Evolutionary conservation across 306 rosid genomes (phyloP).

Genomic region (Oxytropis ochrocephala): DNA sequence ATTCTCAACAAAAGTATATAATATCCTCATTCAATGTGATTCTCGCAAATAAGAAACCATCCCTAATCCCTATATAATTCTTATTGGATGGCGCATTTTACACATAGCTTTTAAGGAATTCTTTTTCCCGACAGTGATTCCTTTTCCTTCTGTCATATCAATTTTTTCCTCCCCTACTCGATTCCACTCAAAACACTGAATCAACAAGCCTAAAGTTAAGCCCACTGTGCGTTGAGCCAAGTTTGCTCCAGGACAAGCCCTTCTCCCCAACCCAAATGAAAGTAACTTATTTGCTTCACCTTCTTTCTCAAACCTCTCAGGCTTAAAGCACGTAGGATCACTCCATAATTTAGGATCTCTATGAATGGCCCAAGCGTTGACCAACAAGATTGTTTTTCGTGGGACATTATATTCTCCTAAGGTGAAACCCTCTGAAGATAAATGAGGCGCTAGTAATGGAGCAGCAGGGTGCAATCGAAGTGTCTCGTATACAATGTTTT

Average conservation of each 20-base stretch:
- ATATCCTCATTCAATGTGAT: too few relatives aligned
- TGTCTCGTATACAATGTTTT: slow-evolving; percentile 36
- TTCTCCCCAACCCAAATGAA: slow-evolving; percentile 46
- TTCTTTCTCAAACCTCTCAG: slow-evolving; percentile 38
- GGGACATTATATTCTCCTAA: slow-evolving; percentile 31
- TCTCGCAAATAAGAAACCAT: background rate
- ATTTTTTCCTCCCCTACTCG: slow-evolving; percentile 11
- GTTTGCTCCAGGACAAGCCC: slow-evolving; percentile 40
- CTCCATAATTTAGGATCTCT: slow-evolving; percentile 47
- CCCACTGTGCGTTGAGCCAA: slow-evolving; percentile 33
- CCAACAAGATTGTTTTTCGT: slow-evolving; percentile 29
- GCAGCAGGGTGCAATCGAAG: slow-evolving; percentile 32
- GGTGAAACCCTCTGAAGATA: slow-evolving; percentile 32
- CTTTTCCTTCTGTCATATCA: slow-evolving; percentile 33
- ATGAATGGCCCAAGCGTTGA: slow-evolving; percentile 50
- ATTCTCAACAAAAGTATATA: background rate
- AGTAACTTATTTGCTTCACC: slow-evolving; percentile 25
- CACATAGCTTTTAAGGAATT: slow-evolving; percentile 40
- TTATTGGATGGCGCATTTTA: slow-evolving; percentile 2
- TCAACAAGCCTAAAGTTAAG: slow-evolving; percentile 27
- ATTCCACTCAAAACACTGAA: slow-evolving; percentile 53
- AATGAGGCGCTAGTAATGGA: slow-evolving; percentile 43
- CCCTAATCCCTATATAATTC: background rate
- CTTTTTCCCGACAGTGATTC: slow-evolving; percentile 24
- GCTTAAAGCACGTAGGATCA: slow-evolving; percentile 33